Conservation (phyloP, 257 asterid genomes). For the Ilex asprella region DNA sequence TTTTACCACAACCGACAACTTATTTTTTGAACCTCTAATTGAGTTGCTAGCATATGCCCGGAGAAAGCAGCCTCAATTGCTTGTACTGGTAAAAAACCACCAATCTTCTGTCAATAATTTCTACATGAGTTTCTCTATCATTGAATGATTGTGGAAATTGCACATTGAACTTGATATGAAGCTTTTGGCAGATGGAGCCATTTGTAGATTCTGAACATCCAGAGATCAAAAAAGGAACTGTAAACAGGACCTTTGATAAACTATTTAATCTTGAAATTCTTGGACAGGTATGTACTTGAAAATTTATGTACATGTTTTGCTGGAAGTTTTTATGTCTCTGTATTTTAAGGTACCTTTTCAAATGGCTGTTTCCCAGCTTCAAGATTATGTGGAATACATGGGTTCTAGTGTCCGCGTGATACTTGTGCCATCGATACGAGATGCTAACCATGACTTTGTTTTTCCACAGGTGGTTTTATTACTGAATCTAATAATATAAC, state of each 20-base stretch:
- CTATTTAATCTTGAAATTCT: conserved; percentile 67
- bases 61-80: conserved; percentile 89
- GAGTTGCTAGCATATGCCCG: conserved; percentile 89
- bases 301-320: neutral
- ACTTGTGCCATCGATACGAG: conserved; percentile 84
- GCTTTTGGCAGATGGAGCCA: conserved; percentile 74
- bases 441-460: conserved; percentile 90
- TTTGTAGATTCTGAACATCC: conserved; percentile 92
- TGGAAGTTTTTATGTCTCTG: conserved; percentile 3
- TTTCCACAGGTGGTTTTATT: conserved; percentile 72
- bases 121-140: conserved; percentile 9
- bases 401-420: conserved; percentile 76
- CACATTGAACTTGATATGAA: conserved; percentile 21
- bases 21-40: conserved; percentile 75
- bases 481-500: neutral
- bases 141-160: conserved; percentile 8
- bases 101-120: conserved; percentile 4
- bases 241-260: conserved; percentile 63
- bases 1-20: conserved; percentile 77
- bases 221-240: conserved; percentile 61
- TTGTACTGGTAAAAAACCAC: conserved; percentile 55
- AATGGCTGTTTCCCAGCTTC: conserved; percentile 46
- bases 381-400: conserved; percentile 92
- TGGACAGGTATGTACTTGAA: conserved; percentile 54
- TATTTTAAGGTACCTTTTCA: conserved; percentile 10